Evolutionary conservation across 805 yeast species (phyloP).

Genomic region (Hanseniaspora opuntiae): DNA sequence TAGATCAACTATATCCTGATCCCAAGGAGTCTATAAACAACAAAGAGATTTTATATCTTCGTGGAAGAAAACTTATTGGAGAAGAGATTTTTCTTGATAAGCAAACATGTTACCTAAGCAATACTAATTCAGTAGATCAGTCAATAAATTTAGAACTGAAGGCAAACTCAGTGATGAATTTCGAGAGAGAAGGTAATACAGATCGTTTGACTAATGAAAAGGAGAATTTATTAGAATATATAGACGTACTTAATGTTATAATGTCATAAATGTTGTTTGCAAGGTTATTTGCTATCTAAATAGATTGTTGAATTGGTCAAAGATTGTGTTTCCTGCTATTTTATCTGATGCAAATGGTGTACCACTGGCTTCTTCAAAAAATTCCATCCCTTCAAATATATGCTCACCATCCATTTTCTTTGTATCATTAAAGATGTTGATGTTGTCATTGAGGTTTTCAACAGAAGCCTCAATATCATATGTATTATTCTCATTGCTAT

Average conservation of each 20-base stretch:
- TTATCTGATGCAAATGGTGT: neutral
- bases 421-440: neutral
- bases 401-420: neutral
- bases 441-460: neutral
- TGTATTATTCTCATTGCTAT: neutral
- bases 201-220: conserved; percentile 19
- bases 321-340: neutral
- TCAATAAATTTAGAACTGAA: neutral
- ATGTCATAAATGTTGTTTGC: conserved; percentile 1
- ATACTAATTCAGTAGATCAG: conserved; percentile 12
- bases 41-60: conserved; percentile 20
- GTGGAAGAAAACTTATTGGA: conserved; percentile 28
- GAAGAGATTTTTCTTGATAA: conserved; percentile 15
- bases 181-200: conserved; percentile 30
- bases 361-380: neutral
- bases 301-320: conserved; percentile 8
- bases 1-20: conserved; percentile 10
- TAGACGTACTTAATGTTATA: conserved; percentile 17
- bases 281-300: neutral
- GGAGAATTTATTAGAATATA: conserved; percentile 21
- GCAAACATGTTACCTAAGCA: conserved; percentile 14
- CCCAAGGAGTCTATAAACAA: neutral
- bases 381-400: neutral
- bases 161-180: conserved; percentile 18
- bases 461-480: neutral